Evolutionary conservation across 495 filamentous ascomycete genomes (phyloP).

Genomic region (Collariella sp.): DNA sequence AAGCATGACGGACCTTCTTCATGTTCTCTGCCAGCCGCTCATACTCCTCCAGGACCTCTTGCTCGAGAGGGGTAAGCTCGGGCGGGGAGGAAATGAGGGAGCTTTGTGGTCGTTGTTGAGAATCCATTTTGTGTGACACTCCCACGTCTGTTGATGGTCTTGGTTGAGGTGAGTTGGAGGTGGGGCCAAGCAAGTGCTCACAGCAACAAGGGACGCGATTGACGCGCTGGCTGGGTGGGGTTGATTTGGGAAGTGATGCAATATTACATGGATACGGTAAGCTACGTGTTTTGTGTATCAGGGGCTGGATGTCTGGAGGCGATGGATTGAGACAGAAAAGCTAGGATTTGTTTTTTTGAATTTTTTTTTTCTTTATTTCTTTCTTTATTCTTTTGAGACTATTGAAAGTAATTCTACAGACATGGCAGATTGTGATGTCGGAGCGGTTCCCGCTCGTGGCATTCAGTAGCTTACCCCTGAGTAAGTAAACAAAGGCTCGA

Average conservation of each 20-base stretch:
- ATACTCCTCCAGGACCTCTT: conserved; percentile 93
- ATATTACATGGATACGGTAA: background rate
- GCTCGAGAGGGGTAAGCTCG: conserved; percentile 69
- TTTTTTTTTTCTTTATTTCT: too few species aligned
- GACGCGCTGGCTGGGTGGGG: background rate
- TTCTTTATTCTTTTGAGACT: too few species aligned
- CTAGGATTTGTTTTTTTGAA: too few species aligned
- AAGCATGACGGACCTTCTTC: conserved; percentile 60
- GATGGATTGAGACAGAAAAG: too few species aligned
- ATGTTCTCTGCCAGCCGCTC: conserved; percentile 78
- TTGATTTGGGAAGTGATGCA: background rate
- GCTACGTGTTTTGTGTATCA: background rate
- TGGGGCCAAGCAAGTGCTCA: background rate
- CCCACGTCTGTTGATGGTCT: background rate
- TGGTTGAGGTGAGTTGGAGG: background rate
- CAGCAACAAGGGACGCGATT: background rate
- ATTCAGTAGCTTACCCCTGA: background rate
- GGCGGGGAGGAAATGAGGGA: conserved; percentile 31
- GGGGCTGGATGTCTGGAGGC: too few species aligned
- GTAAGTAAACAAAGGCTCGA: background rate
- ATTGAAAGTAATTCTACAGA: background rate
- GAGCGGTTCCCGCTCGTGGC: too few species aligned
- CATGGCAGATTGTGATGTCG: too few species aligned
- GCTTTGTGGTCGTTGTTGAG: conserved; percentile 10
- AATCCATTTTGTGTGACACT: conserved; percentile 24